Base-by-base conservation (phyloP, 148 eudicot species). In the Suaeda aralocaspica region DNA sequence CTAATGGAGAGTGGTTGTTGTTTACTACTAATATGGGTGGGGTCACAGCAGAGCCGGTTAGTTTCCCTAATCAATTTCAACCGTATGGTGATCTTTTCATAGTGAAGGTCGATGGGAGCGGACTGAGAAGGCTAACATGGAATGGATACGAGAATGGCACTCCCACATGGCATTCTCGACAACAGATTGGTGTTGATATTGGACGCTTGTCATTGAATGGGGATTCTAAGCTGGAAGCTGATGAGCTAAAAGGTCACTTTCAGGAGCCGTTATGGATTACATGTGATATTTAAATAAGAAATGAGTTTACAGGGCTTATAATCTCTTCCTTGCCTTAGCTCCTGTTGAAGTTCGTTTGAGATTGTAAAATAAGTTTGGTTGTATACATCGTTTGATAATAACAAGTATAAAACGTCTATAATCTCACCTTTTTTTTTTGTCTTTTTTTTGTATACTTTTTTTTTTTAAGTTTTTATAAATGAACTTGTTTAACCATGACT, bases 131-230 rank as follows among this genome's bases (percentile, higher is more conserved):
- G 80, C 66, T 92, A 72, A 90, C 98, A 18, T 85, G 85, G 66
- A 82, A 82, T 34, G 84, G 72, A 18, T 92, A 90, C 25, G 96
- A 92, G 82, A 86, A 92, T 15, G 98, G 98, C 42, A 89, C 96
- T 15, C 96, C 93, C 13, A 72, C 92, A 45, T 92, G 96, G 98
- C 77, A 83, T 50, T 75, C 77, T 10, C 25, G 28, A 6, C n/a
- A 42, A 5, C 65, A 18, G 12, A 16, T 78, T 21, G 83, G 62
- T 34, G 14, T 4, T 57, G 80, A 64, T 26, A 7, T 78, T 6
- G 82, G 66, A 22, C 28, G 53, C 22, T 25, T 82, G 77, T 25
- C 44, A 3, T 18, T 79, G 68, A 46, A 14, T 22, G 57, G 7
- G 15, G 18, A 63, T 45, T 44, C 58, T 22, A 44, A 26, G 13